Evolutionary conservation across 441 rosid species (phyloP).

Genomic region (Pelargonium australe): DNA sequence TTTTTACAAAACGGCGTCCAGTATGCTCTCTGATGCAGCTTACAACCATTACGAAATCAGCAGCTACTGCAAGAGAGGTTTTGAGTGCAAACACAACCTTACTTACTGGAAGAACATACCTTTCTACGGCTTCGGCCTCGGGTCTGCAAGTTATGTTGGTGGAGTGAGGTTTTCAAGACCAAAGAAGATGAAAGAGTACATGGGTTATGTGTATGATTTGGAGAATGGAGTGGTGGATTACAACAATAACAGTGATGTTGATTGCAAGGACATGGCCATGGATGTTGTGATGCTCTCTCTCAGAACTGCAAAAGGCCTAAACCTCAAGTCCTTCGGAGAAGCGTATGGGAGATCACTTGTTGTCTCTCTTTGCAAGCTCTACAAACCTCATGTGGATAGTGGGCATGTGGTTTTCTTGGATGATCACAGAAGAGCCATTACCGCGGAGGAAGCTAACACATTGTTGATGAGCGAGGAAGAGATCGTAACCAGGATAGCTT

Average conservation of each 20-base stretch:
- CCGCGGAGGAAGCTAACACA: conserved; percentile 35
- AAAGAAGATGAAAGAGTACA: conserved; percentile 63
- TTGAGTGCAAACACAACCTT: conserved; percentile 69
- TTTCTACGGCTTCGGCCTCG: conserved; percentile 84
- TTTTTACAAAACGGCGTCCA: conserved; percentile 65
- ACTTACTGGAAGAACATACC: conserved; percentile 84
- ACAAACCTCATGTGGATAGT: conserved; percentile 57
- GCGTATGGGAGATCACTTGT: conserved; percentile 56
- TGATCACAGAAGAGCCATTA: conserved; percentile 37
- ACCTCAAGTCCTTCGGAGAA: conserved; percentile 50
- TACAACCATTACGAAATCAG: conserved; percentile 84
- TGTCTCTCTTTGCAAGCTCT: conserved; percentile 51
- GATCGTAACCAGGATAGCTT: conserved; percentile 37
- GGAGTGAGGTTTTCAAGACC: conserved; percentile 94
- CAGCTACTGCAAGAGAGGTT: conserved; percentile 60
- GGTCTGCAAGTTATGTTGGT: conserved; percentile 76
- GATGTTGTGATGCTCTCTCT: conserved; percentile 83
- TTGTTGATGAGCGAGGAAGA: conserved; percentile 27
- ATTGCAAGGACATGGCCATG: conserved; percentile 59
- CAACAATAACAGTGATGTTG: conserved; percentile 30
- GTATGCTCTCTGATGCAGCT: conserved; percentile 53
- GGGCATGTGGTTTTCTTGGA: conserved; percentile 74
- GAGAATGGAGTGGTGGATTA: conserved; percentile 41
- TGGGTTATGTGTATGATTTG: conserved; percentile 49
- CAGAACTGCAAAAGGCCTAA: conserved; percentile 78